Evolutionary conservation across 805 yeast species (phyloP), one percentile per base, ranked within the genome.

Genomic region (Lachancea nothofagi): DNA sequence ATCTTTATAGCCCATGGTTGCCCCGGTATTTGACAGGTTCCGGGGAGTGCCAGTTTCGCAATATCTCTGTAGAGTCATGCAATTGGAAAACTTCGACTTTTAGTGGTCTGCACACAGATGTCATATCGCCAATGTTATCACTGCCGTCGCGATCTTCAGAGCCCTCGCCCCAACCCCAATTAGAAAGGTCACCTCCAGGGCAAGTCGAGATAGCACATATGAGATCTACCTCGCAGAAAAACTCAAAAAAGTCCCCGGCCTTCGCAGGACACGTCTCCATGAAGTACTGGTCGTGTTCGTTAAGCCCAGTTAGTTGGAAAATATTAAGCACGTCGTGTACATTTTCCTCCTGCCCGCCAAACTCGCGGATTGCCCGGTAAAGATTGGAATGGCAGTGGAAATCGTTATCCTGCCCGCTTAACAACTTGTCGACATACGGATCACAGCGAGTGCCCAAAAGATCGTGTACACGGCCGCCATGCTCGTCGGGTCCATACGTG

Each of bases 221-320:
- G 42, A 78, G 59, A 51, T 79, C 84, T 33, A 73, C 74, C 51
- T 79, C 85, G 3, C 83, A 83, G 58, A 77, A 79, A 54, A 76
- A 68, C 57, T 79, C 84, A 50, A 79, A 77, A 55, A 74, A 77
- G 51, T 79, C 85, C 10, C 69, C 74, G 30, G 64, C 59, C 25
- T 69, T 63, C 2, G 84, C 79, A 1, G 85, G 85, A 46, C 80
- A 77, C 1, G 84, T 72, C 53, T 77, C 83, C 84, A 78, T 78
- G 55, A 75, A 78, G 55, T 79, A 79, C 54, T 76, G 80, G 54
- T 78, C 84, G 47, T 75, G 63, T 45, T 76, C 80, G 47, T 77
- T 76, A 47, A 78, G 66, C 0, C 85, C 85, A 1, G 84, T 78
- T 44, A 78, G 76, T 57, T 78, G 85, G 62, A 79, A 79, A 25